phyloP scores from a whole-genome alignment of 192 early-diverging fungal species.

The Coemansia sp. region DNA sequence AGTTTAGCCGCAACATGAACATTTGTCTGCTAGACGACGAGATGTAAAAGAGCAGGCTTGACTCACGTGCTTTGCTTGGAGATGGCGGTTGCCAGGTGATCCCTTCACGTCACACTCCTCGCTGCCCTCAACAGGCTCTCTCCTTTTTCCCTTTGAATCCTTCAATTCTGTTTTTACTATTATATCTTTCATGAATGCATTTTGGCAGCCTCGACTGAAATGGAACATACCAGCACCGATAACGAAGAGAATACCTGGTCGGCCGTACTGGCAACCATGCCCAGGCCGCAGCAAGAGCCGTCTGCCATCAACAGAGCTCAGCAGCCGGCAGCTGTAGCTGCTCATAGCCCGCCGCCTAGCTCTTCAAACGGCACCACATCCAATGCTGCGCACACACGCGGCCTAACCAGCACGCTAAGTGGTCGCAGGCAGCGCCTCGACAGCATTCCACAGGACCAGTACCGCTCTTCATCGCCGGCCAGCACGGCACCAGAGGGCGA shows the following conservation, averaged over 20 bases:
- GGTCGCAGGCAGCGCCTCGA: conserved; percentile 39
- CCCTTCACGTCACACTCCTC: neutral
- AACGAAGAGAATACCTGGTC: conserved; percentile 43
- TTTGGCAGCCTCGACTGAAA: conserved; percentile 1
- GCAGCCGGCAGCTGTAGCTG: neutral
- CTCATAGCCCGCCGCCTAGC: neutral
- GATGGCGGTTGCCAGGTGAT: neutral
- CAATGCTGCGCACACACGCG: conserved; percentile 28
- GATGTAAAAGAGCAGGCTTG: neutral
- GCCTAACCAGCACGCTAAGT: conserved; percentile 44
- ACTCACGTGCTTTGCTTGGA: neutral
- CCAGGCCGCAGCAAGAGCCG: neutral
- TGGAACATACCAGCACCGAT: conserved; percentile 9
- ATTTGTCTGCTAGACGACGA: conserved; percentile 28
- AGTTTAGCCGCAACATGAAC: conserved; percentile 49
- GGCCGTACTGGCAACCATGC: conserved; percentile 21
- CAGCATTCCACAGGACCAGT: conserved; percentile 5
- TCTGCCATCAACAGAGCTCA: neutral
- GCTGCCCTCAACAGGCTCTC: neutral
- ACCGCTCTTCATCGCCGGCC: conserved; percentile 9
- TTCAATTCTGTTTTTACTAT: conserved; percentile 4
- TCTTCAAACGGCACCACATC: neutral
- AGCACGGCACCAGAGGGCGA: conserved; percentile 23
- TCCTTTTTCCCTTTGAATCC: neutral
- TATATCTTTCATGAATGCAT: neutral